These are phyloP conservation scores for Apophysomyces elegans DNA, from an alignment of 371 early-diverging fungal genomes.

Conservation along the genomic window DNA sequence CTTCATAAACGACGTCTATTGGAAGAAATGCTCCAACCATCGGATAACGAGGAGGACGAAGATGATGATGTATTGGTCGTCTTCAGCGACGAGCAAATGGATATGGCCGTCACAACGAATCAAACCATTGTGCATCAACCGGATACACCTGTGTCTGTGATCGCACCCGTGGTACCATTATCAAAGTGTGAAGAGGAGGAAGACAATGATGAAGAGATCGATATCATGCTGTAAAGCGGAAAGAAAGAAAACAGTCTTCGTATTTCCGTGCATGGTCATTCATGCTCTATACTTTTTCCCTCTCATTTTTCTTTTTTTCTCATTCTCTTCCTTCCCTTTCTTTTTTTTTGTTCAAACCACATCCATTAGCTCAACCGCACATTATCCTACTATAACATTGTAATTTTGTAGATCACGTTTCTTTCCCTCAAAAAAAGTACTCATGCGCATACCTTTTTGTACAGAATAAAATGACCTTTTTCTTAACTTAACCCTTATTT, in stretches of 20 bases:
- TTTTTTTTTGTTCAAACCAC: not conserved
- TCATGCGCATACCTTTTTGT: constrained; percentile 10
- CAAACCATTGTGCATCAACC: constrained; percentile 44
- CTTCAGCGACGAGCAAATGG: constrained; percentile 49
- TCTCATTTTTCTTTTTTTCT: not conserved
- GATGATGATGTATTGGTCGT: constrained; percentile 34
- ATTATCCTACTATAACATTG: constrained; percentile 5
- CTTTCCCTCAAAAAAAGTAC: not conserved
- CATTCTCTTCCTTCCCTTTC: not conserved
- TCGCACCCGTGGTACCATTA: constrained; percentile 5
- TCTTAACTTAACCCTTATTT: too few relatives aligned
- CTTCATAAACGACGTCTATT: constrained; percentile 49
- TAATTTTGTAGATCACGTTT: constrained; percentile 8
- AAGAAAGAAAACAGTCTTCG: not conserved
- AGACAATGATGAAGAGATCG: constrained; percentile 36
- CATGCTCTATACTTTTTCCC: not conserved
- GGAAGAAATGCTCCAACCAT: constrained; percentile 48
- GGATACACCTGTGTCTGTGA: constrained; percentile 14
- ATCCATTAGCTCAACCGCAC: not conserved
- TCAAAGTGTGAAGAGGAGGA: constrained; percentile 14
- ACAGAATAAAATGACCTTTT: not conserved
- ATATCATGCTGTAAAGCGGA: constrained; percentile 28
- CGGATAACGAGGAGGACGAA: constrained; percentile 36
- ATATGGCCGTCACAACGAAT: constrained; percentile 45
- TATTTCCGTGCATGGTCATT: not conserved